Evolutionary conservation across 306 rosid genomes (phyloP).

Genomic region (Macrotyloma uniflorum): DNA sequence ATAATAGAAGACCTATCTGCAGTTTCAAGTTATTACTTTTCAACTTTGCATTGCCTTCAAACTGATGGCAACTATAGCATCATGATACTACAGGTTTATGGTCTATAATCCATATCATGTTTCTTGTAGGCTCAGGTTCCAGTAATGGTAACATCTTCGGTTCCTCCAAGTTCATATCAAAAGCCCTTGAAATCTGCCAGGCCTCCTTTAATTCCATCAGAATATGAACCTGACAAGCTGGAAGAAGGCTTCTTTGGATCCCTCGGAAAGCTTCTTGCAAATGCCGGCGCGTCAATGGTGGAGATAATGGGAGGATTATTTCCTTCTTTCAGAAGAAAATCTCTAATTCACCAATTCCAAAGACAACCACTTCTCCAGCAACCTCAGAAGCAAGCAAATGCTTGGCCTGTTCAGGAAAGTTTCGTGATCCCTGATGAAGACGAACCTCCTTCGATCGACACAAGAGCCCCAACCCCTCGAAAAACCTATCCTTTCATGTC

Average conservation of each 20-base stretch:
- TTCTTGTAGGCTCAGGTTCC: constrained; percentile 57
- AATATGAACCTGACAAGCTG: constrained; percentile 70
- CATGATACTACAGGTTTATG: not conserved
- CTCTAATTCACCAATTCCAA: constrained; percentile 47
- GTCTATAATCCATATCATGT: constrained; percentile 25
- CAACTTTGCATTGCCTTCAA: not conserved
- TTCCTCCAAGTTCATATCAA: constrained; percentile 56
- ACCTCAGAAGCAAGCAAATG: constrained; percentile 52
- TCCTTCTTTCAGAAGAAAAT: constrained; percentile 64
- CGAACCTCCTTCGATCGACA: constrained; percentile 81
- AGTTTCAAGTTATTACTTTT: constrained; percentile 7
- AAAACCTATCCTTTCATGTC: constrained; percentile 92
- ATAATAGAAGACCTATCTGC: not conserved
- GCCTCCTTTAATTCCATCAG: constrained; percentile 83
- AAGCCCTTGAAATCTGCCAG: constrained; percentile 72
- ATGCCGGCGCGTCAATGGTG: constrained; percentile 49
- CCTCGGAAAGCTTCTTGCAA: constrained; percentile 70
- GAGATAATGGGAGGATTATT: constrained; percentile 78
- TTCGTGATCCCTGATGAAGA: constrained; percentile 82
- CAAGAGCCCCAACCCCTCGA: constrained; percentile 80
- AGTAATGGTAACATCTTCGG: constrained; percentile 37
- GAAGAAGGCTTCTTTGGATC: constrained; percentile 89
- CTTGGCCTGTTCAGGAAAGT: constrained; percentile 91
- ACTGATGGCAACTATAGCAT: constrained; percentile 3
- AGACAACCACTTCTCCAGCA: constrained; percentile 48